Evolutionary conservation across 768 basidiomycete genomes (phyloP).

Genomic region (Agrocybe praecox): DNA sequence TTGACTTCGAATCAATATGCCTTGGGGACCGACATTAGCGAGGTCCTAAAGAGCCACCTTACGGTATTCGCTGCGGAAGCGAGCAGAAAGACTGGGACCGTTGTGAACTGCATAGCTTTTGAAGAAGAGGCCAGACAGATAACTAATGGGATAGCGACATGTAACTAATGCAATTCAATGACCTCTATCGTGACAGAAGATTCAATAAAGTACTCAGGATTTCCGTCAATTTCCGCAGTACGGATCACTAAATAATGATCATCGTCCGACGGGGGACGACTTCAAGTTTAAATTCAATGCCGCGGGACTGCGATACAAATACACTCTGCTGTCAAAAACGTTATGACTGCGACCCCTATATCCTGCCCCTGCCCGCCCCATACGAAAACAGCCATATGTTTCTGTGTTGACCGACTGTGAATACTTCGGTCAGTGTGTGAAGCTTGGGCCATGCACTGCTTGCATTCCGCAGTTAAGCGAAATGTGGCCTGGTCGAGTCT

Average conservation of each 20-base stretch:
- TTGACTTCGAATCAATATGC: conserved; percentile 59
- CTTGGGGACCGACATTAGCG: conserved; percentile 67
- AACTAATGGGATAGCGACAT: background rate
- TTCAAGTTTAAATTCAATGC: background rate
- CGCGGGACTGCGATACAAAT: background rate
- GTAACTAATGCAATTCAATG: background rate
- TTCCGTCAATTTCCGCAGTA: background rate
- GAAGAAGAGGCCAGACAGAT: conserved; percentile 40
- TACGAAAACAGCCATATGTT: background rate
- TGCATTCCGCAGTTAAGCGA: background rate
- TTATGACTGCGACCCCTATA: background rate
- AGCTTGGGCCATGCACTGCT: background rate
- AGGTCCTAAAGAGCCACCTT: conserved; percentile 77
- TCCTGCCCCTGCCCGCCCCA: background rate
- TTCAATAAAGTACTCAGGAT: background rate
- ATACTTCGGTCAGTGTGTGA: background rate
- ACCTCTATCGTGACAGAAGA: background rate
- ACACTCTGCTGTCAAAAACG: background rate
- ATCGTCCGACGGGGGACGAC: too few relatives aligned
- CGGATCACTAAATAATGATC: background rate
- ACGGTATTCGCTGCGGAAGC: conserved; percentile 89
- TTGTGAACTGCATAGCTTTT: conserved; percentile 72
- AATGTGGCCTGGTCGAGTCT: background rate
- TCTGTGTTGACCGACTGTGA: background rate
- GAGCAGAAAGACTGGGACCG: conserved; percentile 66